These are phyloP conservation scores for Suillus decipiens DNA, from an alignment of 768 basidiomycete genomes.

Conservation along the genomic window DNA sequence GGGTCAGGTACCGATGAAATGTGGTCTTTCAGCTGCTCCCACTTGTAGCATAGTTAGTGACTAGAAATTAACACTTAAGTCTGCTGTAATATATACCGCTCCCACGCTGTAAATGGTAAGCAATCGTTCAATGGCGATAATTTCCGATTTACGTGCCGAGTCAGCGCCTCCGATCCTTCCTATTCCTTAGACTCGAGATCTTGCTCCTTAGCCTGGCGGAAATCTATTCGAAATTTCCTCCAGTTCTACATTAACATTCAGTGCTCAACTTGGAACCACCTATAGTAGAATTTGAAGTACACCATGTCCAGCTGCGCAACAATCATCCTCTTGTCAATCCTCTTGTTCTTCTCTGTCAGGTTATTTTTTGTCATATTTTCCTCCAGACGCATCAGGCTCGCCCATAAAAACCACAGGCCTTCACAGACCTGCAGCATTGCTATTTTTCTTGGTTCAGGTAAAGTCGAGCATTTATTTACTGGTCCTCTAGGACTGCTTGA, in stretches of 20 bases:
- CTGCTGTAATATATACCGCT: not conserved
- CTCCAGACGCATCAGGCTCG: not conserved
- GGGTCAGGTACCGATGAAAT: not conserved
- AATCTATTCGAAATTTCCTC: not conserved
- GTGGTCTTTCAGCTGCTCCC: not conserved
- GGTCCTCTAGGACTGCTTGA: slow-evolving; percentile 9
- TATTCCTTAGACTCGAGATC: not conserved
- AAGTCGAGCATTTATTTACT: slow-evolving; percentile 23
- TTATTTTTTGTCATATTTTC: not conserved
- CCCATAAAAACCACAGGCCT: not conserved
- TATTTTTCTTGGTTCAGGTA: slow-evolving; percentile 93
- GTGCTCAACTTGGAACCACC: not conserved
- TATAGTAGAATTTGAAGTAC: not conserved
- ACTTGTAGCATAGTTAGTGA: slow-evolving; percentile 1
- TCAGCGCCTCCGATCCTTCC: not conserved
- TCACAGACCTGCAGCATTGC: slow-evolving; percentile 54
- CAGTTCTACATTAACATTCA: not conserved
- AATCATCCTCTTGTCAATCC: not conserved
- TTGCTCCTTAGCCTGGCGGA: not conserved
- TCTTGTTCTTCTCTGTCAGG: not conserved
- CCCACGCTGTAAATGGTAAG: slow-evolving; percentile 2
- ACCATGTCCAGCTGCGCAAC: not conserved
- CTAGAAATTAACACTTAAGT: not conserved
- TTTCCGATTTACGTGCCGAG: not conserved
- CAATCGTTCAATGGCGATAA: not conserved